Conservation (phyloP, 2,329 filamentous ascomycete genomes). For the Penicillium occitanis region DNA sequence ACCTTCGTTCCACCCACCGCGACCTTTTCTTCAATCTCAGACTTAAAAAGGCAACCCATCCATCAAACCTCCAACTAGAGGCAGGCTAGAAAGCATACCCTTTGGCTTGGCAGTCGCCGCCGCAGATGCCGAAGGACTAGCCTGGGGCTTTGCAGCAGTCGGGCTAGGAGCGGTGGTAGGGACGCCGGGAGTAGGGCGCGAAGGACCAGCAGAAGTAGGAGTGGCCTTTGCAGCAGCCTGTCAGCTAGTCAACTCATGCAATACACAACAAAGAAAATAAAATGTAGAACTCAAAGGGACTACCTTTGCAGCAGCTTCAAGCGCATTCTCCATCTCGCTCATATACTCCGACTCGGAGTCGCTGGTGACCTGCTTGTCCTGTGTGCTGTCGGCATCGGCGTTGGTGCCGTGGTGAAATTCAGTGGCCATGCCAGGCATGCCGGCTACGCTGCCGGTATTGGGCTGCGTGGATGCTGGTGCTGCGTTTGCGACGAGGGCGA, state of each 20-base stretch:
- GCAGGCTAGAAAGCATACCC: slow-evolving; percentile 8
- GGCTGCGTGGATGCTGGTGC: slow-evolving; percentile 25
- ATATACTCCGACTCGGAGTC: slow-evolving; percentile 12
- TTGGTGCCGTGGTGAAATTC: not conserved
- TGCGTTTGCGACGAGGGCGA: slow-evolving; percentile 33
- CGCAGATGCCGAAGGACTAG: slow-evolving; percentile 10
- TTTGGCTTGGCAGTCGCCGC: slow-evolving; percentile 7
- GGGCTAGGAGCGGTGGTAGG: slow-evolving; percentile 11
- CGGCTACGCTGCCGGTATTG: slow-evolving; percentile 16
- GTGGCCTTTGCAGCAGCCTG: slow-evolving; percentile 20
- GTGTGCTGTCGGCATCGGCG: not conserved
- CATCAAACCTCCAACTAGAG: slow-evolving; percentile 9
- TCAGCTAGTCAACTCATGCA: slow-evolving; percentile 15
- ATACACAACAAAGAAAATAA: not conserved
- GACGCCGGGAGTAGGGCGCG: slow-evolving; percentile 17
- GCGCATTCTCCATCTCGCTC: slow-evolving; percentile 16
- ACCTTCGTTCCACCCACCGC: not conserved
- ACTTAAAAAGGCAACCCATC: slow-evolving; percentile 8
- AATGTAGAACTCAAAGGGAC: not conserved
- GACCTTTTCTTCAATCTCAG: not conserved
- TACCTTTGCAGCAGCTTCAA: slow-evolving; percentile 17
- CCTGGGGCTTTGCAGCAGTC: not conserved
- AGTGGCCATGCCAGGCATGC: slow-evolving; percentile 16
- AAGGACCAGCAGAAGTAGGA: slow-evolving; percentile 14
- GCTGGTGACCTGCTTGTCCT: not conserved